These are phyloP conservation scores for Solanum pinnatisectum DNA, from an alignment of 257 asterid genomes.

Conservation along the genomic window DNA sequence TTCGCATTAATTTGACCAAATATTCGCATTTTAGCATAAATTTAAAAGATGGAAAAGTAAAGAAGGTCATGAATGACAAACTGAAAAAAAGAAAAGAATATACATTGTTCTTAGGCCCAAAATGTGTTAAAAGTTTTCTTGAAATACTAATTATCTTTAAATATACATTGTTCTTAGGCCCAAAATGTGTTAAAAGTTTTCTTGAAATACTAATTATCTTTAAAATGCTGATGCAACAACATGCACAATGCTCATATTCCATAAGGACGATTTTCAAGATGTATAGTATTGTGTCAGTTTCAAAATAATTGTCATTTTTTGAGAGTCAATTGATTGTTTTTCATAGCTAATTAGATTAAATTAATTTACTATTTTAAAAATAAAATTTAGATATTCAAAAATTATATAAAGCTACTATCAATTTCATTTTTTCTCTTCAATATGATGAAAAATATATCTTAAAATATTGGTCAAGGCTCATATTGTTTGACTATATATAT, in stretches of 20 bases:
- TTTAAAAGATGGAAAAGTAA: neutral
- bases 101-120: neutral
- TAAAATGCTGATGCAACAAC: neutral
- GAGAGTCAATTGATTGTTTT: no score
- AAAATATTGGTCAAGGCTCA: no score
- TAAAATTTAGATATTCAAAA: no score
- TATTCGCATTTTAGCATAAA: neutral
- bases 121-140: neutral
- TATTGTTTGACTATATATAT: no score
- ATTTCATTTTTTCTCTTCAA: no score
- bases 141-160: neutral
- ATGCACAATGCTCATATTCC: neutral
- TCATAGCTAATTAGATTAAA: no score
- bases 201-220: neutral
- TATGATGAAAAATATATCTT: no score
- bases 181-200: neutral
- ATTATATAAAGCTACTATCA: no score
- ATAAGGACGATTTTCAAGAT: neutral
- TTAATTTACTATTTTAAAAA: no score
- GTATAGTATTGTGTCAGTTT: neutral
- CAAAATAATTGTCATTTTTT: no score
- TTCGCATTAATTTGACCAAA: neutral
- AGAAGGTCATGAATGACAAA: neutral
- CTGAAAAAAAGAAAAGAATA: neutral
- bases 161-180: neutral